Evolutionary conservation across 2,329 filamentous ascomycete genomes (phyloP), one percentile per base, ranked within the genome.

Genomic region (Aaosphaeria pasadenensis): DNA sequence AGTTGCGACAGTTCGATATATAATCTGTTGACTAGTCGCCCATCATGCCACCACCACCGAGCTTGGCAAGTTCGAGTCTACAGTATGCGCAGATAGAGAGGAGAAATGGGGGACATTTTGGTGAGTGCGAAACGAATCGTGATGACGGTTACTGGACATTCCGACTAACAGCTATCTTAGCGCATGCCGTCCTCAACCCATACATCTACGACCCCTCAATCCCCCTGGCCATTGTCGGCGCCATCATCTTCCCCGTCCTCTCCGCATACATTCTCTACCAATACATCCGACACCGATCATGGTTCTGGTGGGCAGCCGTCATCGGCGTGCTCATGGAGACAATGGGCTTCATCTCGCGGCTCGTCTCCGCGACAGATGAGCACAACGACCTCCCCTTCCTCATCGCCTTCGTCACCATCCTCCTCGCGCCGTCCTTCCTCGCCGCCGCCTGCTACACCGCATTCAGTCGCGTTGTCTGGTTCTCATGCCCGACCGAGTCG

Each of bases 281-380:
- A 46, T 67, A 63, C 47, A 45, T 67, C 32, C 65, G 65, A n/a
- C 57, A 67, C 38, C 57, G 57, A 33, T 63, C 66, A 52, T 70
- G 62, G 59, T 70, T 70, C 50, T 67, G 68, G 57, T 69, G 65
- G 65, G 56, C 64, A 0, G 59, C 60, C 43, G 54, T 68, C 39
- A 63, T 66, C 45, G 64, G 54, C 44, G 54, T 69, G 5, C 6
- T 63, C 24, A 68, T 81, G 58, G 77, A 82, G 55, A 61, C 67
- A 0, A 66, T 82, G 17, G 80, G 80, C 11, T 82, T 82, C 55
- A 59, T 78, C 36, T 77, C 74, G 9, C 76, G 81, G 45, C 64
- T 74, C 4, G 54, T 77, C 24, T 75, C 75, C 0, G 59, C 66
- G 6, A 52, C 57, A 13, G 56, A 69, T 32, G 66, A 69, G n/a